Base-by-base conservation (phyloP, 2,329 filamentous ascomycete species). In the Penicillium sp. region DNA sequence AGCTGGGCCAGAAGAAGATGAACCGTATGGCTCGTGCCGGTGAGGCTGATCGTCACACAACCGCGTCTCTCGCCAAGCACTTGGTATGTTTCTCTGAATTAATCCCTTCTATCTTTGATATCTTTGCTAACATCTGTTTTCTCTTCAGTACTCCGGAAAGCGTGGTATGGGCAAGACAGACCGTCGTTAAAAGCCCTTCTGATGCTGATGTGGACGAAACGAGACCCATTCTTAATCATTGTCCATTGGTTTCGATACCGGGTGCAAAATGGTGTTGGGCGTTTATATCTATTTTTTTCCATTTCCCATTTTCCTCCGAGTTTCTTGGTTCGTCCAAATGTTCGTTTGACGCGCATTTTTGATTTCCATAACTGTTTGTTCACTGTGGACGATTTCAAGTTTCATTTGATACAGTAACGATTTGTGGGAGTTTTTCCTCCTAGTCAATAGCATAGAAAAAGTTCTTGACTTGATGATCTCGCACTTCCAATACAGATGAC, bases 21-120 rank as follows among this genome's bases (percentile, higher is more conserved):
- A 99, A 99, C 81, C 85, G 93, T 62, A 94, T 95, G 88, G 94
- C 94, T 41, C 87, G 92, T 74, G 90, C 95, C 81, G 94, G 94
- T 81, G 94, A 99, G 80, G 92, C 88, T 58, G 94, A 99, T 81
- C 86, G 95, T 72, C 93, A 97, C 78, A 85, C 86, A 58, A 87
- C 87, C 52, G 89, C 89, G 35, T 83, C 89, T 49, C 77, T 96
- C 75, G 84, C 87, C 59, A 99, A 96, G 79, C 94, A 97, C 79
- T 81, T 99, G 84, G 88, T 96, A 82, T 74, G 87, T 83, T 35
- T 47, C 18, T 30, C 29, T n/a, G 54, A 45, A 16, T 46, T 2
- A 45, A 16, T 46, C 3, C 2, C 13, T 26, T 36, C n/a, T 34
- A 7, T 14, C 13, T 2, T 36, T 26, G 13, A 8, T 32, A 45